phyloP scores from a whole-genome alignment of 2,329 filamentous ascomycete genomes.

The Fusarium brachygibbosum region DNA sequence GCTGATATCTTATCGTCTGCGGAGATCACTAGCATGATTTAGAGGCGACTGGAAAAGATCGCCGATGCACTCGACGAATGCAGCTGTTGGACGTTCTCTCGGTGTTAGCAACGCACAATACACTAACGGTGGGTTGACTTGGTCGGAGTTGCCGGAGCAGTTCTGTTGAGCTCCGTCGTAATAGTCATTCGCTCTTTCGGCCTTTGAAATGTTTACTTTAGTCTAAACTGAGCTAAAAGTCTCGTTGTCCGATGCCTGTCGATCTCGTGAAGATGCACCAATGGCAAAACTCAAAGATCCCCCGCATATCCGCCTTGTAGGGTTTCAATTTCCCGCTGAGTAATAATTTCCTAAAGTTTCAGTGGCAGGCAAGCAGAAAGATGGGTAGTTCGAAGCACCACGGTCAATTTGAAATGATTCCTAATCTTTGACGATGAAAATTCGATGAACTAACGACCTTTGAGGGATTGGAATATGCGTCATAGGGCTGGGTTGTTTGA shows the following conservation, averaged over 20 bases:
- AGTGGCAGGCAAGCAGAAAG: neutral
- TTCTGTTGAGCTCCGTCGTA: no score
- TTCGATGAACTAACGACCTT: neutral
- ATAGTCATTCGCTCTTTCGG: neutral
- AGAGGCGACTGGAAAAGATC: neutral
- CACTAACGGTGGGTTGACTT: neutral
- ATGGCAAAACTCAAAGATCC: neutral
- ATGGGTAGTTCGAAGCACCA: neutral
- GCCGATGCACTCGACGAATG: neutral
- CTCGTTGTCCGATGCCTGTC: neutral
- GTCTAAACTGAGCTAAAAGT: no score
- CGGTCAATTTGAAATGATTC: neutral
- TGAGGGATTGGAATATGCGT: fast-evolving
- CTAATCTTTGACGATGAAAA: fast-evolving
- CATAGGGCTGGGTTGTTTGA: neutral
- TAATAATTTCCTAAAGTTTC: neutral
- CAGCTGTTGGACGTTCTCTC: neutral
- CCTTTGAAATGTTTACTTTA: neutral
- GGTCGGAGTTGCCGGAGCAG: fast-evolving
- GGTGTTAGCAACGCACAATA: neutral
- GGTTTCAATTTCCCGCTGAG: neutral
- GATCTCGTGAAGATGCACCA: neutral
- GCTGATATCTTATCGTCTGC: no score
- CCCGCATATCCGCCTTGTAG: neutral
- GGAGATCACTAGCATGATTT: neutral